Percentiles rank a stretch among this genome's conserved stretches.
Evolutionary conservation across 192 early-diverging fungal genomes (phyloP).

Genomic region (Gonapodya prolifera): DNA sequence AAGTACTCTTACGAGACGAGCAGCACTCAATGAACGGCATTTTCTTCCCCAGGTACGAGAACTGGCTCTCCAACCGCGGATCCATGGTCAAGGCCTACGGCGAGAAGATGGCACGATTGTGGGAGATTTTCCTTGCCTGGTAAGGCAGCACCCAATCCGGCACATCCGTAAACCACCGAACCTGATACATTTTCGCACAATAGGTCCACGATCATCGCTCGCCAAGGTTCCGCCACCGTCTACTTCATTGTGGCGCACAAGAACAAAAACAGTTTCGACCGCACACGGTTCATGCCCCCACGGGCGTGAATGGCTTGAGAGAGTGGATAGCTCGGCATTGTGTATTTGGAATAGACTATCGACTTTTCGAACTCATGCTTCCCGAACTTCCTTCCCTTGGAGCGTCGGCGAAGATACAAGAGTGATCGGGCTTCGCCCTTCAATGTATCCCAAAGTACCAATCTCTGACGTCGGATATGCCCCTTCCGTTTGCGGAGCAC

Average conservation of each 20-base stretch:
- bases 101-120: constrained; percentile 81
- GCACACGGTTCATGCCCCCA: constrained; percentile 26
- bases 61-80: constrained; percentile 94
- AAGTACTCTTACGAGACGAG: not conserved
- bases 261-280: constrained; percentile 92
- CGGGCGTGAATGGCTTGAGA: not conserved
- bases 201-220: constrained; percentile 76
- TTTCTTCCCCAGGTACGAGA: constrained; percentile 48
- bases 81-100: constrained; percentile 72
- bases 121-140: constrained; percentile 99
- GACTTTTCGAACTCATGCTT: no score
- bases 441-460: no score
- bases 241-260: constrained; percentile 96
- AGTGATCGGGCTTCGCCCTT: no score
- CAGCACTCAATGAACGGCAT: no score
- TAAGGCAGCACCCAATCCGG: not conserved
- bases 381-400: no score
- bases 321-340: no score
- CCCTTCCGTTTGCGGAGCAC: no score
- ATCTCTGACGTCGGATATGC: no score
- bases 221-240: constrained; percentile 92
- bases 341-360: no score
- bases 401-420: no score
- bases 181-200: no score
- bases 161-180: not conserved